A percentile compares a stretch with the other conserved stretches of the same genome.
Evolutionary conservation across 2,329 filamentous ascomycete genomes (phyloP).

Genomic region (Teratosphaeria pseudoeucalypti): DNA sequence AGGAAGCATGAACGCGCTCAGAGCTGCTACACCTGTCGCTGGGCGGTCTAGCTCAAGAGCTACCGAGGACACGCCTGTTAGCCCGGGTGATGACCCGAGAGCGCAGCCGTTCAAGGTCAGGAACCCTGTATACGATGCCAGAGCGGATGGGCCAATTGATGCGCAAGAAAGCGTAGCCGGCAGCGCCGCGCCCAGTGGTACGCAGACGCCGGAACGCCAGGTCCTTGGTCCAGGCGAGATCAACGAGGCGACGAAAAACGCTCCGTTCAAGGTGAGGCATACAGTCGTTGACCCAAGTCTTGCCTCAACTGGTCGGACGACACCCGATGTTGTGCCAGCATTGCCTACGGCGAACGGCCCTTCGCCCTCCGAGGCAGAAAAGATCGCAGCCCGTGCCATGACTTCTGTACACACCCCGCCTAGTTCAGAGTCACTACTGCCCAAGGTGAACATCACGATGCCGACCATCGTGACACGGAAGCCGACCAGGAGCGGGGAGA

Average conservation of each 20-base stretch:
- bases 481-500: neutral
- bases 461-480: slow-evolving; percentile 3
- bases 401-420: neutral
- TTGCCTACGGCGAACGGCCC: neutral
- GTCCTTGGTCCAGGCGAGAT: slow-evolving; percentile 2
- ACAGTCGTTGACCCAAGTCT: slow-evolving; percentile 15
- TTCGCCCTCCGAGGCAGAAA: neutral
- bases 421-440: neutral
- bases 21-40: neutral
- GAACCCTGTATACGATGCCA: slow-evolving; percentile 18
- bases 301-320: neutral
- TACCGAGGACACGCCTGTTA: neutral
- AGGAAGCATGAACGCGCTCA: neutral
- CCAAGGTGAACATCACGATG: slow-evolving; percentile 5
- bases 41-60: neutral
- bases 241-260: slow-evolving; percentile 7
- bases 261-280: slow-evolving; percentile 20
- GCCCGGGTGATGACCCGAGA: slow-evolving; percentile 1
- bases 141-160: slow-evolving; percentile 4
- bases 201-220: neutral
- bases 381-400: slow-evolving; percentile 3
- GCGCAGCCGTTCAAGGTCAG: slow-evolving; percentile 17
- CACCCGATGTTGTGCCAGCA: neutral
- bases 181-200: neutral
- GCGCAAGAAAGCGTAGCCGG: neutral